Evolutionary conservation across 192 early-diverging fungal genomes (phyloP).

Genomic region (Glomus cerebriforme): DNA sequence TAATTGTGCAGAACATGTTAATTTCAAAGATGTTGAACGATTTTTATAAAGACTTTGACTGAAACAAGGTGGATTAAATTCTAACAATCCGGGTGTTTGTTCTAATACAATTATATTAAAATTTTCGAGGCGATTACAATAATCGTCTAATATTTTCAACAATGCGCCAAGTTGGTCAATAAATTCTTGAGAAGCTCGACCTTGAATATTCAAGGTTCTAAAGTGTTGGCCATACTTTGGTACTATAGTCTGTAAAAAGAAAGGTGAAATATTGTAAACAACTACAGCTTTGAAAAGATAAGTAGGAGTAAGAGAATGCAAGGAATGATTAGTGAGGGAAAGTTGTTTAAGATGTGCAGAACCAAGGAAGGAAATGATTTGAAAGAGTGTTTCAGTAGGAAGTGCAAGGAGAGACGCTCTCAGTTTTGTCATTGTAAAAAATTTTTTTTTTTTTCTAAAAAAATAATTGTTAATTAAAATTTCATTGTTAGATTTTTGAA

Average conservation of each 20-base stretch:
- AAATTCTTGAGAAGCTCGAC: slow-evolving; percentile 16
- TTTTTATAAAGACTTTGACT: not conserved
- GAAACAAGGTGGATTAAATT: slow-evolving; percentile 7
- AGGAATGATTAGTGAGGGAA: slow-evolving; percentile 5
- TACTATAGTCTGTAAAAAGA: slow-evolving; percentile 3
- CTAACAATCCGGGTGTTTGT: slow-evolving; percentile 10
- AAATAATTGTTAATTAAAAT: no score
- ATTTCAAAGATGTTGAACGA: not conserved
- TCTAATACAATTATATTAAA: slow-evolving; percentile 15
- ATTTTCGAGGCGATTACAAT: not conserved
- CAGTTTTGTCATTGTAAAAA: not conserved
- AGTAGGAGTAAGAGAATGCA: not conserved
- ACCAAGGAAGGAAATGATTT: slow-evolving; percentile 9
- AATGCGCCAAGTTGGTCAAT: not conserved
- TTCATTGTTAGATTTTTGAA: no score
- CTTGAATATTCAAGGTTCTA: not conserved
- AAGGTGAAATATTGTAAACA: slow-evolving; percentile 3
- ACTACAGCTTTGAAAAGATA: slow-evolving; percentile 6
- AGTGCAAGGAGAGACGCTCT: not conserved
- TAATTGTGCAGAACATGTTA: slow-evolving; percentile 13
- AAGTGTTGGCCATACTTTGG: slow-evolving; percentile 5
- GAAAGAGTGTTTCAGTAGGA: slow-evolving; percentile 18
- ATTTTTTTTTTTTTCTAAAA: no score
- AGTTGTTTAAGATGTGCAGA: slow-evolving; percentile 15
- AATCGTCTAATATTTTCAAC: not conserved